phyloP scores from a whole-genome alignment of 768 basidiomycete species.

The Pleurotus pulmonarius region DNA sequence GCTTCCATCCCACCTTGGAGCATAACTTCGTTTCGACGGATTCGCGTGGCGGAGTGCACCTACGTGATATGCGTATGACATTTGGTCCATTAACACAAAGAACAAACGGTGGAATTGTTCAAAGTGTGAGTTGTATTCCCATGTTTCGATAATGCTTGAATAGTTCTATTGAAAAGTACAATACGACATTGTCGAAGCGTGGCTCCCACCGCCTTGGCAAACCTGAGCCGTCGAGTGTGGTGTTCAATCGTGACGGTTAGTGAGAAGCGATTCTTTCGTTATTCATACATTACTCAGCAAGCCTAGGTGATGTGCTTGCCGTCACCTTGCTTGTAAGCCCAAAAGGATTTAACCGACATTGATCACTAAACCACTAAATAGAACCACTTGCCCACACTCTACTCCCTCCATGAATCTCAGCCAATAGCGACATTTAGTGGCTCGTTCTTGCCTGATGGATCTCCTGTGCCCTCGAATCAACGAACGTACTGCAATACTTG shows the following conservation, averaged over 20 bases:
- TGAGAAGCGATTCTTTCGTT: background rate
- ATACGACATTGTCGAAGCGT: constrained; percentile 39
- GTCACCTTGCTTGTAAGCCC: constrained; percentile 62
- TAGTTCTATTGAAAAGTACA: constrained; percentile 28
- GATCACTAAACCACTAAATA: constrained; percentile 19
- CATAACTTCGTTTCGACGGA: constrained; percentile 70
- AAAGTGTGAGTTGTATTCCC: constrained; percentile 32
- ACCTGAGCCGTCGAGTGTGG: constrained; percentile 67
- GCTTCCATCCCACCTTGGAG: constrained; percentile 66
- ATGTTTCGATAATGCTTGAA: background rate
- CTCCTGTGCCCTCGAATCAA: constrained; percentile 38
- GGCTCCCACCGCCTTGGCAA: constrained; percentile 36
- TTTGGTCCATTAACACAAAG: constrained; percentile 51
- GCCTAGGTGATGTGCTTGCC: constrained; percentile 55
- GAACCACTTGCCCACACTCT: constrained; percentile 72
- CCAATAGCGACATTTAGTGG: constrained; percentile 71
- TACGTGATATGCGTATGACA: constrained; percentile 72
- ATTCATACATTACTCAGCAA: background rate
- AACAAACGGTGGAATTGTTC: constrained; percentile 51
- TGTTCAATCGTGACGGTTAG: constrained; percentile 66
- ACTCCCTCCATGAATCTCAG: constrained; percentile 58
- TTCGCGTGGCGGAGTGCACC: constrained; percentile 50
- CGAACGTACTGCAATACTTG: constrained; percentile 67
- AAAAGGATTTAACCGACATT: constrained; percentile 1
- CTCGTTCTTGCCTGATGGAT: constrained; percentile 51